A percentile compares a stretch with the other conserved stretches of the same genome.
These are phyloP conservation scores for Zasmidium angulare DNA, from an alignment of 2,329 filamentous ascomycete genomes.

Conservation along the genomic window DNA sequence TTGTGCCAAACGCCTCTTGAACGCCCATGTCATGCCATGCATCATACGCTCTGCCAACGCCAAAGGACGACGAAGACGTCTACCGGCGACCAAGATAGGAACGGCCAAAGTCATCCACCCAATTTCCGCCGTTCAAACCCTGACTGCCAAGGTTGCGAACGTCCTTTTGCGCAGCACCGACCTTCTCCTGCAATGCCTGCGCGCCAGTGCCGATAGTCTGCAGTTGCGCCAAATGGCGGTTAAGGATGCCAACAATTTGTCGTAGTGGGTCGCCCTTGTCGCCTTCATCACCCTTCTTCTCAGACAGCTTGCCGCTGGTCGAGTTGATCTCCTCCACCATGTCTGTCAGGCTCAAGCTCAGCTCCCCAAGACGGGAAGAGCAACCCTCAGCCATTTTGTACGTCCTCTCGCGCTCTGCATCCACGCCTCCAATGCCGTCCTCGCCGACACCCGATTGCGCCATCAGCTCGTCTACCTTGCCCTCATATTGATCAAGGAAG, in stretches of 20 bases:
- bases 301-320: slow-evolving; percentile 76
- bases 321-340: slow-evolving; percentile 99
- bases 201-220: slow-evolving; percentile 92
- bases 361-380: slow-evolving; percentile 85
- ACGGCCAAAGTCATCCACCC: slow-evolving; percentile 85
- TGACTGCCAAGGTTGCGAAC: slow-evolving; percentile 58
- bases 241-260: slow-evolving; percentile 93
- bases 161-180: slow-evolving; percentile 77
- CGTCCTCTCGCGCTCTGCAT: slow-evolving; percentile 92
- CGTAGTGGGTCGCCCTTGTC: slow-evolving; percentile 64
- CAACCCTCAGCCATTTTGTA: slow-evolving; percentile 93
- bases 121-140: slow-evolving; percentile 52
- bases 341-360: slow-evolving; percentile 86
- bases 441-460: slow-evolving; percentile 62
- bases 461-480: slow-evolving; percentile 86
- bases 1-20: background rate
- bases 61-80: background rate
- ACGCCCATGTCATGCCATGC: background rate
- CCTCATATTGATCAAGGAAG: slow-evolving; percentile 89
- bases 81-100: slow-evolving; percentile 75
- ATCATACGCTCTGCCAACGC: background rate
- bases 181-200: slow-evolving; percentile 76
- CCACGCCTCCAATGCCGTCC: slow-evolving; percentile 70
- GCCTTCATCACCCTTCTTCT: slow-evolving; percentile 79
- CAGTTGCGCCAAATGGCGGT: slow-evolving; percentile 85